Percentiles rank a stretch among this genome's conserved stretches.
Conservation (phyloP, 768 basidiomycete genomes). For the Cyathus striatus region DNA sequence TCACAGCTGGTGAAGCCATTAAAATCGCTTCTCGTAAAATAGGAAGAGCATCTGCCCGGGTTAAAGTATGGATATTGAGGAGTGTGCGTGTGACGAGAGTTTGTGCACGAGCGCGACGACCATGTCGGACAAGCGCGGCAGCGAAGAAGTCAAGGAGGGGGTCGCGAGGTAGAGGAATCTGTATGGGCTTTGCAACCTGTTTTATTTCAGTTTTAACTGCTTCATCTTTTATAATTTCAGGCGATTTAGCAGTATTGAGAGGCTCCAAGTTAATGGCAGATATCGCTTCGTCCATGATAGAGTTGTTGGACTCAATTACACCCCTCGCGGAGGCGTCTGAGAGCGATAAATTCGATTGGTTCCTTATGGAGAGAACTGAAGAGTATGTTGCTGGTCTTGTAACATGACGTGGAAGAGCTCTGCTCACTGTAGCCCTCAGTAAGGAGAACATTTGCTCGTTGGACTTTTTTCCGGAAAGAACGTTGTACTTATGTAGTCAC, state of each 20-base stretch:
- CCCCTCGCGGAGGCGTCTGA: not conserved
- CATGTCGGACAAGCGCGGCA: slow-evolving; percentile 55
- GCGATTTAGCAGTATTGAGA: not conserved
- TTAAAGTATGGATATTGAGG: slow-evolving; percentile 68
- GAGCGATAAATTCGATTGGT: not conserved
- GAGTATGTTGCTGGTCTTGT: too few species aligned
- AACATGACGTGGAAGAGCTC: not conserved
- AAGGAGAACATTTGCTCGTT: too few species aligned
- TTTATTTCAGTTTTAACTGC: too few species aligned
- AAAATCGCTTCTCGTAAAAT: slow-evolving; percentile 72
- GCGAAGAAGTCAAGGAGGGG: slow-evolving; percentile 69
- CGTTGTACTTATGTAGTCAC: too few species aligned
- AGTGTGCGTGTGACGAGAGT: slow-evolving; percentile 57
- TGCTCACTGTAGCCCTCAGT: not conserved
- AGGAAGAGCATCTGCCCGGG: slow-evolving; percentile 73
- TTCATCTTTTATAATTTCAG: not conserved
- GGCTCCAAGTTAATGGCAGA: not conserved
- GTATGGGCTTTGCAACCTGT: slow-evolving; percentile 29
- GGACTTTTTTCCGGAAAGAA: too few species aligned
- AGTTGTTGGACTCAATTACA: not conserved
- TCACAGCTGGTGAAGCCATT: slow-evolving; percentile 66
- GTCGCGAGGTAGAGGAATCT: slow-evolving; percentile 71
- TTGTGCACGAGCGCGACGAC: slow-evolving; percentile 58
- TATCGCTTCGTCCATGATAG: not conserved
- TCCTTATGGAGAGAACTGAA: not conserved